phyloP scores from a whole-genome alignment of 108 stramenopile species.

The Pseudonitzschia multiseries region DNA sequence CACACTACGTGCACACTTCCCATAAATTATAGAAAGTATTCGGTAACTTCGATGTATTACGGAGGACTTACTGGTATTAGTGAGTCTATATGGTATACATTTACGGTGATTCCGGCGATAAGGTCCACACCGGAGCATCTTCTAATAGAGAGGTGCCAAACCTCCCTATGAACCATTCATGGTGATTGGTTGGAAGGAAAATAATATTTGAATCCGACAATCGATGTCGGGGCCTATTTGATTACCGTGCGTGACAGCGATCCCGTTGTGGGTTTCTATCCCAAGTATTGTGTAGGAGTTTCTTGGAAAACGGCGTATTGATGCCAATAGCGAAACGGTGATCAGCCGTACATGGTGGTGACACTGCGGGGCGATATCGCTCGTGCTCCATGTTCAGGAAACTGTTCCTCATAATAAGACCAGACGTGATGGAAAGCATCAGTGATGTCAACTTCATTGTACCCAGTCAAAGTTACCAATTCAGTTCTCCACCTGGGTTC shows the following conservation, averaged over 20 bases:
- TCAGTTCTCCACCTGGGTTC: conserved; percentile 82
- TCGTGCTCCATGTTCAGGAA: conserved; percentile 83
- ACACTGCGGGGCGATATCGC: conserved; percentile 85
- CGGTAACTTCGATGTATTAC: neutral
- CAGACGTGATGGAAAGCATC: conserved; percentile 82
- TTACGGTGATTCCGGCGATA: neutral
- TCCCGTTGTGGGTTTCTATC: neutral
- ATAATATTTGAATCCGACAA: neutral
- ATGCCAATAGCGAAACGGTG: neutral
- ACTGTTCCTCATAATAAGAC: conserved; percentile 88
- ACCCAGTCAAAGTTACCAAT: conserved; percentile 72
- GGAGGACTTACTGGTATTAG: neutral
- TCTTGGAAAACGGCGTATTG: neutral
- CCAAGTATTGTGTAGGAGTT: neutral
- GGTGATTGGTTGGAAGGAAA: neutral
- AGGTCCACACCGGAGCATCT: neutral
- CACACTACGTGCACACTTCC: neutral
- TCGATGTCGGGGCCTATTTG: neutral
- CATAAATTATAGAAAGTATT: no score
- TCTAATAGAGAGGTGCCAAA: conserved; percentile 7
- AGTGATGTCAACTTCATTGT: conserved; percentile 67
- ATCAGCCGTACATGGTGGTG: conserved; percentile 29
- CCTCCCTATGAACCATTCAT: neutral
- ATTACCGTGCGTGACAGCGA: neutral
- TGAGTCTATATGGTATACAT: neutral